Evolutionary conservation across 371 early-diverging fungal species (phyloP), one percentile per base, ranked within the genome.

Genomic region (Mucor racemosus): DNA sequence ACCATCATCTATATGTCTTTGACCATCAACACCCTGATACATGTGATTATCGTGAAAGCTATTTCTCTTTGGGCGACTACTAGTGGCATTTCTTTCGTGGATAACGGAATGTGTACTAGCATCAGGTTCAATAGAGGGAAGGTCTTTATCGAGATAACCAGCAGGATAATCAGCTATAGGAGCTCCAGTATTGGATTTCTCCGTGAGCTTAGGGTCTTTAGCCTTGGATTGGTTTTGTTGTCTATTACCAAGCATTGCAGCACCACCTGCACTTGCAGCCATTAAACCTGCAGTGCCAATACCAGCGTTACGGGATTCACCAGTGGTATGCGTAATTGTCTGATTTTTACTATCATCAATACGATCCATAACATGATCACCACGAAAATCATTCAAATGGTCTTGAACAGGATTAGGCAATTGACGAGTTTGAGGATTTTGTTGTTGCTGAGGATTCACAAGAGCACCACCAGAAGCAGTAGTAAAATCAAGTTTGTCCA

Each of bases 401-500:
- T 42, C 42, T 15, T 42, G 42, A 6, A 42, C 15, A 42, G 42
- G 42, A 14, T 42, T 14, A 42, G 42, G 42, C 15, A 42, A 15
- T 14, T 42, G 15, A 14, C 42, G 42, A 14, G n/a, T 14, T 42
- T 42, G 42, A 54, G 21, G 0, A 54, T 10, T 0, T 7, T 4
- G 8, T 6, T 33, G 7, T 56, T 35, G 35, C 9, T 56, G 56
- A 17, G 33, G 56, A 10, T 35, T 35, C 0, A 56, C 36, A 56
- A 36, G 36, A 56, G 56, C 56, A 4, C 56, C 56, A 15, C 50
- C 50, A 50, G 50, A 19, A 50, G 26, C 50, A 26, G 50, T 10
- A 4, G 50, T 2, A 50, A 4, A 26, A 6, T 50, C 9, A 11
- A 50, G 19, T 19, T 21, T 56, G n/a, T 56, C 56, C 36, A 56